Base-by-base conservation (phyloP, 768 basidiomycete species). In the Suillus alpinus region DNA sequence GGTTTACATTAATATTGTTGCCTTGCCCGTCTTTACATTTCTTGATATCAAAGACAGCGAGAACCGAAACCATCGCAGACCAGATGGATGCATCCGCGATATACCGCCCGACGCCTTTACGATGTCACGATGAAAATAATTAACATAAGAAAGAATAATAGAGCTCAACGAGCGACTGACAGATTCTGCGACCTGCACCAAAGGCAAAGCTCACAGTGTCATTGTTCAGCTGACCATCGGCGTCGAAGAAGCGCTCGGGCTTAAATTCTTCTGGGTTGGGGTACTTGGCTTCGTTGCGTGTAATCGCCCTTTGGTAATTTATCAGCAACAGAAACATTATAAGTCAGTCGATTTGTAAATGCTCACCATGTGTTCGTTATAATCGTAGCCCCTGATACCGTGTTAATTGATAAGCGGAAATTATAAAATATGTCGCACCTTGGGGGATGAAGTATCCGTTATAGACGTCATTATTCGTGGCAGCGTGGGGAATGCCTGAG, bases 361-460 rank as follows among this genome's bases (percentile, higher is more conserved):
- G 18, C 57, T 0, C 49, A 69, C 73, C 71, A 71, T 6, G 47
- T 68, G 40, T 74, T 73, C 65, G 68, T 67, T 39, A 73, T 66
- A 53, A 73, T 61, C 41, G 72, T 72, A 10, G 71, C 66, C 14
- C 71, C 71, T 74, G 26, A 26, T 16, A 2, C 51, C 51, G 32
- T 23, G 44, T 50, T 4, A 26, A 58, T 56, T 2, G 43, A 40
- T 16, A 49, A 12, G 18, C 29, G 12, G 49, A n/a, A 18, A 36
- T 41, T 43, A 32, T 37, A 12, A 20, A 9, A 31, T 8, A 9
- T 18, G 9, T 3, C 70, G 7, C 16, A 71, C 86, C 86, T 67
- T 78, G 76, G 1, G 86, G 86, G 56, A 88, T 87, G 23, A 81
- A 71, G 62, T 82, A 82, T n/a, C 79, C 78, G 34, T 72, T 67